phyloP scores from a whole-genome alignment of 192 early-diverging fungal species.

The Backusella westeae region DNA sequence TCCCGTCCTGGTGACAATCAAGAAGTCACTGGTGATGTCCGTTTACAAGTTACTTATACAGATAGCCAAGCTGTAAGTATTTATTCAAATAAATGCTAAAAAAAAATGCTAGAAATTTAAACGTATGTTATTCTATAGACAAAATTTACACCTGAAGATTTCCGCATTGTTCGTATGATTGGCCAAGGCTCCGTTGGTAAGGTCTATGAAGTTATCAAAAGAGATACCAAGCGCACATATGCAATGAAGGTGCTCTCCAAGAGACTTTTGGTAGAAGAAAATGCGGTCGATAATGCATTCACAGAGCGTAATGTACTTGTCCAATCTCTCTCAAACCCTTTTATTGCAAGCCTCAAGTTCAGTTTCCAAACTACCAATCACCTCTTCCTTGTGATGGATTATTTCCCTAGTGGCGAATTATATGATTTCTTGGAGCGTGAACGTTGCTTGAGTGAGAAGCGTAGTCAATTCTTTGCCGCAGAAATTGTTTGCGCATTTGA shows the following conservation, averaged over 20 bases:
- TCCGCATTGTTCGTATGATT: conserved; percentile 71
- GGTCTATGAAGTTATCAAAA: conserved; percentile 76
- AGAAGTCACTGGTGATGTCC: conserved; percentile 44
- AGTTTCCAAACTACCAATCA: conserved; percentile 77
- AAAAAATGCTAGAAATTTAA: background rate
- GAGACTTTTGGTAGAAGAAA: conserved; percentile 68
- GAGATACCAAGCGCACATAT: conserved; percentile 76
- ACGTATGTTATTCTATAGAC: conserved; percentile 24
- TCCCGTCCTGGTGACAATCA: conserved; percentile 5
- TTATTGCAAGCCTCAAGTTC: conserved; percentile 75
- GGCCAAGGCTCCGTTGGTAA: conserved; percentile 83
- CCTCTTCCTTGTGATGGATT: conserved; percentile 77
- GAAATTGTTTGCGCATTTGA: conserved; percentile 69
- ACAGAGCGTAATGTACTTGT: conserved; percentile 77
- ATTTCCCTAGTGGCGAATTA: conserved; percentile 78
- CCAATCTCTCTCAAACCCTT: conserved; percentile 60
- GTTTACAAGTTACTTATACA: conserved; percentile 42
- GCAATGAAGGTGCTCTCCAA: conserved; percentile 84
- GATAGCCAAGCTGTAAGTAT: conserved; percentile 4
- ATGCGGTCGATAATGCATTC: conserved; percentile 73
- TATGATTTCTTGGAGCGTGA: conserved; percentile 75
- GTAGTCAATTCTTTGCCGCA: conserved; percentile 66
- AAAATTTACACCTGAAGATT: conserved; percentile 46
- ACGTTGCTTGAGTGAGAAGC: conserved; percentile 57
- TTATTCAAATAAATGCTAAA: background rate